A percentile compares a stretch with the other conserved stretches of the same genome.
Conservation (phyloP, 164 flowering plant genomes). For the Umbilicus rupestris region DNA sequence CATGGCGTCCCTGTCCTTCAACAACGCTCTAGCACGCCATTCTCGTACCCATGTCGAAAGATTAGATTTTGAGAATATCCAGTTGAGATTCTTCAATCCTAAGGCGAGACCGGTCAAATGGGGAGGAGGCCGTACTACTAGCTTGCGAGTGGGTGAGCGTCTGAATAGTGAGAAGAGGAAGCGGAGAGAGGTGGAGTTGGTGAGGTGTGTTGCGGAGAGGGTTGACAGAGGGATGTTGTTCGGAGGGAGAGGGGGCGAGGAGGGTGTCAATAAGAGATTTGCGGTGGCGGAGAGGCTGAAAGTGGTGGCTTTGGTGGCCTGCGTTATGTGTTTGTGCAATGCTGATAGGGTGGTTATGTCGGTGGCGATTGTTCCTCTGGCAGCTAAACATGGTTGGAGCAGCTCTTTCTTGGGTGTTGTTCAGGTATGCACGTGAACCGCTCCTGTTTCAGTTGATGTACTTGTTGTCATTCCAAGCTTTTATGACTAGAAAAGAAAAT, state of each 20-base stretch:
- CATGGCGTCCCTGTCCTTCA: slow-evolving; percentile 3
- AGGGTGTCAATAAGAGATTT: slow-evolving; percentile 8
- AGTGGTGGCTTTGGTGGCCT: slow-evolving; percentile 70
- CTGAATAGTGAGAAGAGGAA: neutral
- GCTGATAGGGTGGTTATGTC: slow-evolving; percentile 95
- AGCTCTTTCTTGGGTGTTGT: slow-evolving; percentile 84
- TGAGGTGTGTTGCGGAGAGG: slow-evolving; percentile 60
- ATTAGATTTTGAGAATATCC: neutral
- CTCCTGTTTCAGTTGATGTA: neutral
- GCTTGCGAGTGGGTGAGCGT: slow-evolving; percentile 3
- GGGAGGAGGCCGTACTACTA: neutral
- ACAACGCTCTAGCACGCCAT: neutral
- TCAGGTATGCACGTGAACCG: slow-evolving; percentile 41
- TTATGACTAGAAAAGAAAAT: too few relatives aligned
- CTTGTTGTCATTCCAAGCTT: neutral
- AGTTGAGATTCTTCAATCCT: neutral
- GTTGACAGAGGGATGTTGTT: slow-evolving; percentile 35
- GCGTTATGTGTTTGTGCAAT: slow-evolving; percentile 77
- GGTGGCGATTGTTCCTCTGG: slow-evolving; percentile 83
- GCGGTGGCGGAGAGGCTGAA: slow-evolving; percentile 59
- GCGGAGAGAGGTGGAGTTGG: slow-evolving; percentile 7
- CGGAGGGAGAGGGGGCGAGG: slow-evolving; percentile 18
- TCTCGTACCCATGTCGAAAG: neutral
- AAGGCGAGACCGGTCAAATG: neutral
- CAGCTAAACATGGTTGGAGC: slow-evolving; percentile 69